Conservation (phyloP, 805 yeast species). For the Yarrowia sp. region DNA sequence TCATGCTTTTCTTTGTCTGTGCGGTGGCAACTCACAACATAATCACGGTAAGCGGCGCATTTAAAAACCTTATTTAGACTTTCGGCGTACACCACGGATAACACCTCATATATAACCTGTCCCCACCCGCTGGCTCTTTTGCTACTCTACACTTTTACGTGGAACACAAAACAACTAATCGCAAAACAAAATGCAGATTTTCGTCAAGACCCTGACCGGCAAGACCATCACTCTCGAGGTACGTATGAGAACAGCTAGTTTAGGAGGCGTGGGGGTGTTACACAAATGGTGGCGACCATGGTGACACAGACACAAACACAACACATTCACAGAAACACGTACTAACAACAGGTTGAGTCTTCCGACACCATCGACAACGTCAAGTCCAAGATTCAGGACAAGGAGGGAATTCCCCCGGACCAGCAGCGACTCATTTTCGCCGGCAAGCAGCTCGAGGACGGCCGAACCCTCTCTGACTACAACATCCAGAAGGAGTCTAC, state of each 20-base stretch:
- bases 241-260: not conserved
- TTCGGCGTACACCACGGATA: constrained; percentile 11
- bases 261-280: not conserved
- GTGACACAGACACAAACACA: not conserved
- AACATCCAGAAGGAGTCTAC: constrained; percentile 94
- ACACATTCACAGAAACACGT: not conserved
- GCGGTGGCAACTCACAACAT: constrained; percentile 25
- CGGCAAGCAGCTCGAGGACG: constrained; percentile 94
- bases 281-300: not conserved
- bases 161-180: not conserved
- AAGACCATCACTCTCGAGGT: constrained; percentile 86
- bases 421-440: constrained; percentile 94
- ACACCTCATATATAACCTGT: constrained; percentile 25
- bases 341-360: constrained; percentile 45
- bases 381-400: constrained; percentile 91
- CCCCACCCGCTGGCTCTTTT: constrained; percentile 13
- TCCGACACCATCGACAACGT: constrained; percentile 94
- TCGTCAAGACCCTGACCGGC: constrained; percentile 85
- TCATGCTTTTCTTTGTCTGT: constrained; percentile 16
- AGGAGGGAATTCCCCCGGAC: constrained; percentile 96
- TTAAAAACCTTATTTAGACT: not conserved
- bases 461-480: constrained; percentile 90
- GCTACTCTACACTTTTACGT: not conserved
- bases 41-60: constrained; percentile 25
- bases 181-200: constrained; percentile 51